Evolutionary conservation across 305 asterid genomes (phyloP).

Genomic region (Fraxinus dipetala): DNA sequence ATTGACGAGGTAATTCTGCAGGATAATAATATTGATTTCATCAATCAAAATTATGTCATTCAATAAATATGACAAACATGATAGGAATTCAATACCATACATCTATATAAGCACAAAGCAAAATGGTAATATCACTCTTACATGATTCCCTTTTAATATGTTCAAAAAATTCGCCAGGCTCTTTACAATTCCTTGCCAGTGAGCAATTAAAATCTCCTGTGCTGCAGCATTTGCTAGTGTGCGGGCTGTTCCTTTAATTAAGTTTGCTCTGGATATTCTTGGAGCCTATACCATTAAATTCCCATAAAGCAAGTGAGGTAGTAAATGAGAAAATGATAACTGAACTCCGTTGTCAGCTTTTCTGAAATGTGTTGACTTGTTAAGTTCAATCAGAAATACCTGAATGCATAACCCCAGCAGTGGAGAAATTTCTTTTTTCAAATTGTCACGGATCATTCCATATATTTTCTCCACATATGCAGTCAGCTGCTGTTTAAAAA

Average conservation of each 20-base stretch:
- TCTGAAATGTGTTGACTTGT: constrained; percentile 5
- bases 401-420: constrained; percentile 87
- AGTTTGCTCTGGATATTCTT: constrained; percentile 80
- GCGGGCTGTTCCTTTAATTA: constrained; percentile 76
- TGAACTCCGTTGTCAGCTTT: not conserved
- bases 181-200: constrained; percentile 93
- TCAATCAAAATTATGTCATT: not conserved
- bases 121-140: constrained; percentile 29
- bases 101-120: not conserved
- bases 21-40: not conserved
- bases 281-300: constrained; percentile 65
- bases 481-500: constrained; percentile 91
- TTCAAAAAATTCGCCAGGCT: constrained; percentile 63
- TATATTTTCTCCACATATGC: constrained; percentile 95
- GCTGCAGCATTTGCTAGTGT: constrained; percentile 80
- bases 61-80: not conserved
- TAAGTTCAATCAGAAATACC: constrained; percentile 37
- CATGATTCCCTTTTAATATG: constrained; percentile 70
- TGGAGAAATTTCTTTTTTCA: constrained; percentile 94
- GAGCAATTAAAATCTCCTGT: constrained; percentile 83
- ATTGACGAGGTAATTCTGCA: not conserved
- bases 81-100: not conserved
- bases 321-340: not conserved
- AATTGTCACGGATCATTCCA: constrained; percentile 92
- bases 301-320: not conserved